Evolutionary conservation across 2,329 filamentous ascomycete genomes (phyloP), one percentile per base, ranked within the genome.

Genomic region (Neoascochyta sp.): DNA sequence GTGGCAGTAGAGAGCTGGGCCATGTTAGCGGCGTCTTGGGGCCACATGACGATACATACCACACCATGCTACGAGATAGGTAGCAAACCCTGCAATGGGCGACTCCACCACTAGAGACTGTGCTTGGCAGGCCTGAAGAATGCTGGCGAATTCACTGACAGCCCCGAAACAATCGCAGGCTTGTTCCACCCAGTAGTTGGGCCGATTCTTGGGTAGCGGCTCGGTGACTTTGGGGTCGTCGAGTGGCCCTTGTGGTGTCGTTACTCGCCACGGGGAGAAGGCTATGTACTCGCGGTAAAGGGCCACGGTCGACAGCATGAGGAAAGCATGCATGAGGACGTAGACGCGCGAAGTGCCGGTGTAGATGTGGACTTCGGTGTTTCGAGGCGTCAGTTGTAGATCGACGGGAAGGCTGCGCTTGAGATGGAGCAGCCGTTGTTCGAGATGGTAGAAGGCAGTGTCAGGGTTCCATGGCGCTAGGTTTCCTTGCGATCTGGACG

Each of bases 211-310:
- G 5, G 41, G 54, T 22, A 64, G 63, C 32, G 67, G 61, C 9
- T 68, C 53, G 2, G 71, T 63, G 34, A 80, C 78, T 0, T 63
- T 65, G 3, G 78, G 75, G 27, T 68, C 67, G 44, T 83, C 80
- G 8, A 83, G 57, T 0, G 81, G 80, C 3, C 75, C 75, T 24
- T 66, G 50, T 2, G 74, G 74, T 44, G 69, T 69, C 13, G 57
- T 49, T 41, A 66, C 68, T 11, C 65, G 63, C 24, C 81, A 66
- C 2, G 80, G 76, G 10, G 81, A 70, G 48, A 81, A 83, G 0
- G 80, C 79, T 15, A 84, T 70, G 39, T 80, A 83, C 52, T 84
- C 80, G 39, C 81, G 70, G 48, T 83, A 78, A 16, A 85, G 67
- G 64, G 83, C 77, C 40, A 86, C 79, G 33, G 74, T 71, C 52